These are phyloP conservation scores for Podila verticillata DNA, from an alignment of 192 early-diverging fungal genomes.

Conservation along the genomic window DNA sequence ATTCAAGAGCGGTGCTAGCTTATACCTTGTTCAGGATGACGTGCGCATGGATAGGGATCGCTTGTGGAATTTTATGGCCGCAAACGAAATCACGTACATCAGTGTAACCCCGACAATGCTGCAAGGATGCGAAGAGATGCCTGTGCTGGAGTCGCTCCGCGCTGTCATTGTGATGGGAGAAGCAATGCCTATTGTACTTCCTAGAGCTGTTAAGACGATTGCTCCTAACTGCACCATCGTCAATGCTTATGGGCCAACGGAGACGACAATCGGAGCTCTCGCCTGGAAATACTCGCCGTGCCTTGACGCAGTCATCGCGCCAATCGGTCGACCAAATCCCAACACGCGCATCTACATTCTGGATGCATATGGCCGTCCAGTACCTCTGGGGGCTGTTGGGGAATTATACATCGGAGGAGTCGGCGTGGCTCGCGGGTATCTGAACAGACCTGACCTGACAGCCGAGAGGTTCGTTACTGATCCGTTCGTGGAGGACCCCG, in stretches of 20 bases:
- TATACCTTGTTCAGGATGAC: background rate
- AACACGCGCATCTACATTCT: conserved; percentile 35
- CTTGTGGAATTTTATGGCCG: background rate
- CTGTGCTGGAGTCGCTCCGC: background rate
- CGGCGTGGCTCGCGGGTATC: conserved; percentile 51
- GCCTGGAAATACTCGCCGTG: conserved; percentile 3
- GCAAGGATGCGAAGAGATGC: conserved; percentile 14
- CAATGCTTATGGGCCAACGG: conserved; percentile 37
- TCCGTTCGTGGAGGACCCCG: conserved; percentile 27
- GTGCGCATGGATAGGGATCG: background rate
- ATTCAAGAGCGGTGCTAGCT: conserved; percentile 4
- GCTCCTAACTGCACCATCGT: conserved; percentile 5
- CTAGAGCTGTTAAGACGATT: background rate
- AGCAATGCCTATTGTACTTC: background rate
- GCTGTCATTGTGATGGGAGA: conserved; percentile 2
- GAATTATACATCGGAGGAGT: conserved; percentile 52
- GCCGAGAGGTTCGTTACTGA: conserved; percentile 45
- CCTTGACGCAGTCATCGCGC: conserved; percentile 20
- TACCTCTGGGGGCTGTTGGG: conserved; percentile 48
- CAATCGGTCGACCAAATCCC: conserved; percentile 26
- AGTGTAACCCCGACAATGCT: conserved; percentile 5
- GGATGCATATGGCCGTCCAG: conserved; percentile 19
- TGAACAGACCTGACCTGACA: conserved; percentile 46
- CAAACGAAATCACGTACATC: background rate
- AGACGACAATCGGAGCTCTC: conserved; percentile 2